Evolutionary conservation across 176 grass and related monocot genomes (phyloP).

Genomic region (Rhynchospora pubera): DNA sequence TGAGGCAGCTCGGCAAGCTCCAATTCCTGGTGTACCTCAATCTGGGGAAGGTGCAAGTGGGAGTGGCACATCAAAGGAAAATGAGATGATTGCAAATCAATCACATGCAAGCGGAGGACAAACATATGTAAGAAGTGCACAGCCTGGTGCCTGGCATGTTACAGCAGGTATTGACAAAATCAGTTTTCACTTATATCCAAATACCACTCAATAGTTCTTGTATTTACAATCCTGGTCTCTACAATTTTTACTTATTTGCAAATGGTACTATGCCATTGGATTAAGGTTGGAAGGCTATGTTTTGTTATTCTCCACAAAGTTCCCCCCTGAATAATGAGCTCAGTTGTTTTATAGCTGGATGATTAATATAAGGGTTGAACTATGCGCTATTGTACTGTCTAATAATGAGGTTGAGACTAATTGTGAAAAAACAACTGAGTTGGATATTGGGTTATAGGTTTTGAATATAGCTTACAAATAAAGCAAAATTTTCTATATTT

Average conservation of each 20-base stretch:
- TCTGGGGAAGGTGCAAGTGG: slow-evolving; percentile 37
- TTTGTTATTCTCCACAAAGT: neutral
- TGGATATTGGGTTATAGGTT: neutral
- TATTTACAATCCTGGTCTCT: neutral
- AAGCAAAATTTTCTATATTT: neutral
- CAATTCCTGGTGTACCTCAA: slow-evolving; percentile 55
- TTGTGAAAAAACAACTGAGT: neutral
- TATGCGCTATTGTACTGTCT: neutral
- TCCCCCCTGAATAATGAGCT: neutral
- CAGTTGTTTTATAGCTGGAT: neutral
- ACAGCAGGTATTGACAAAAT: slow-evolving; percentile 54
- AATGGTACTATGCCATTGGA: neutral
- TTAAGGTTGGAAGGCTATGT: neutral
- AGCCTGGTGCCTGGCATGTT: slow-evolving; percentile 58
- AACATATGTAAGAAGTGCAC: slow-evolving; percentile 40
- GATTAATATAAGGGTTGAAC: neutral
- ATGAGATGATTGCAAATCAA: slow-evolving; percentile 51
- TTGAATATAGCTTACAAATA: neutral
- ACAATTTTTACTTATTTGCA: neutral
- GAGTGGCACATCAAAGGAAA: slow-evolving; percentile 61
- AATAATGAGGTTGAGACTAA: neutral
- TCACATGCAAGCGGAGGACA: slow-evolving; percentile 45
- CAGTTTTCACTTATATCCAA: neutral
- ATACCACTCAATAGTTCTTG: neutral
- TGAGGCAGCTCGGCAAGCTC: slow-evolving; percentile 47